phyloP scores from a whole-genome alignment of 163 green algal genomes.

The Trebouxiophyceae sp. region DNA sequence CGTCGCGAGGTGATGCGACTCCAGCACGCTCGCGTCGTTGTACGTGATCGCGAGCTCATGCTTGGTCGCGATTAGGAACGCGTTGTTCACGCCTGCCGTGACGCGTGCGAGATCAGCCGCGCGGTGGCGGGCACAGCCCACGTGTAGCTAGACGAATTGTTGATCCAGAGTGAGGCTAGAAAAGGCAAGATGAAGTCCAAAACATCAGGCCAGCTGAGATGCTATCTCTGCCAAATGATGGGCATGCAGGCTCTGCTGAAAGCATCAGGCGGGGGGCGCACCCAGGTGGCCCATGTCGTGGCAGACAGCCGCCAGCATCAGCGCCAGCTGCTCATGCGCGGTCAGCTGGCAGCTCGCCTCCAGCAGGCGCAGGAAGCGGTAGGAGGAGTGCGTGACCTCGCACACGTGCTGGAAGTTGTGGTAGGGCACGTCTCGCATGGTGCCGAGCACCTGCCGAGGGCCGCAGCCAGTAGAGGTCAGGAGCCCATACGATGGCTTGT shows the following conservation, averaged over 20 bases:
- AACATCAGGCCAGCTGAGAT: no score
- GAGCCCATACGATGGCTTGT: no score
- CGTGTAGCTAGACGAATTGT: no score
- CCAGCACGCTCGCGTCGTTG: conserved; percentile 56
- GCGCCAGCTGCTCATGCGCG: conserved; percentile 34
- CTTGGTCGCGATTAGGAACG: conserved; percentile 41
- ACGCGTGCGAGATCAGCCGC: no score
- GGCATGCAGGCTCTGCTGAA: not conserved
- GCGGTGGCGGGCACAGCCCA: no score
- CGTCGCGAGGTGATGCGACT: conserved; percentile 37
- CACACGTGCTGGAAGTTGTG: conserved; percentile 56
- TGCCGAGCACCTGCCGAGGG: conserved; percentile 2
- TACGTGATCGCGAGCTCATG: conserved; percentile 42
- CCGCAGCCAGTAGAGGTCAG: no score
- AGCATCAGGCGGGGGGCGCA: not conserved
- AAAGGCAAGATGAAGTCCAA: no score
- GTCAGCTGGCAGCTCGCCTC: conserved; percentile 9
- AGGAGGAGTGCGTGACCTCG: conserved; percentile 55
- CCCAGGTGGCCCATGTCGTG: conserved; percentile 62
- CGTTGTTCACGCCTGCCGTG: conserved; percentile 53
- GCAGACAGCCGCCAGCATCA: conserved; percentile 49
- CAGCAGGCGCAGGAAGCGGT: conserved; percentile 32
- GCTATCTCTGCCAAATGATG: no score
- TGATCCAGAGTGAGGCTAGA: no score
- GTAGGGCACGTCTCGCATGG: conserved; percentile 31